A percentile compares a stretch with the other conserved stretches of the same genome.
Conservation (phyloP, 2,329 filamentous ascomycete genomes). For the Monosporascus sp. region DNA sequence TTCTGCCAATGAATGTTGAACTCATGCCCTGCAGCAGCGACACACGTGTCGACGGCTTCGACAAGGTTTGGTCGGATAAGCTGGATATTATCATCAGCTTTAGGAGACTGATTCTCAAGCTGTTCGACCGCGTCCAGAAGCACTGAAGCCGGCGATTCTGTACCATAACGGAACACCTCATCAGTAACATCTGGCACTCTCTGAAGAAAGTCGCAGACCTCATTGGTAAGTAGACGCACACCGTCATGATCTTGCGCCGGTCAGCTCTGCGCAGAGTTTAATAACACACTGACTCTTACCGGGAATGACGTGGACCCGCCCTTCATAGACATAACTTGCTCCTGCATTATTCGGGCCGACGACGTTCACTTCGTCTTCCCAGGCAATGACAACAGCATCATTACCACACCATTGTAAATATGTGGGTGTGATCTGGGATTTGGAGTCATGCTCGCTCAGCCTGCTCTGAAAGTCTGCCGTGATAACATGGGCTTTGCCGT, state of each 20-base stretch:
- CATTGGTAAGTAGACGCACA: constrained; percentile 83
- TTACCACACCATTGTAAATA: constrained; percentile 96
- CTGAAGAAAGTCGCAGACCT: constrained; percentile 96
- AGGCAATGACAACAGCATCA: constrained; percentile 86
- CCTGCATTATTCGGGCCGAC: constrained; percentile 79
- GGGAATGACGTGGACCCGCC: constrained; percentile 79
- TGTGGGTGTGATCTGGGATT: constrained; percentile 76
- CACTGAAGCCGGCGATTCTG: constrained; percentile 85
- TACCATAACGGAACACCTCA: constrained; percentile 83
- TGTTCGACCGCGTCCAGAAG: constrained; percentile 88
- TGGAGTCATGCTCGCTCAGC: constrained; percentile 85
- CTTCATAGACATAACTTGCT: constrained; percentile 81
- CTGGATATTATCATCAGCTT: constrained; percentile 96
- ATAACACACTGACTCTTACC: constrained; percentile 43
- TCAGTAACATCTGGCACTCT: constrained; percentile 82
- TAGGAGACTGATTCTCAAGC: constrained; percentile 87
- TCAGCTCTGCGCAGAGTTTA: background rate
- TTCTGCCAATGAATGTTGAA: constrained; percentile 92
- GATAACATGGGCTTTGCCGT: constrained; percentile 85
- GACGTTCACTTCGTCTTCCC: constrained; percentile 96
- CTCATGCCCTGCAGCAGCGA: constrained; percentile 89
- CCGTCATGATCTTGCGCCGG: constrained; percentile 63
- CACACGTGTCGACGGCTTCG: constrained; percentile 89
- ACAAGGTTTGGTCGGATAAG: constrained; percentile 82
- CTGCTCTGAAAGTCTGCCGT: constrained; percentile 92